Base-by-base conservation (phyloP, 306 rosid genomes). In the Acacia acuminata region DNA sequence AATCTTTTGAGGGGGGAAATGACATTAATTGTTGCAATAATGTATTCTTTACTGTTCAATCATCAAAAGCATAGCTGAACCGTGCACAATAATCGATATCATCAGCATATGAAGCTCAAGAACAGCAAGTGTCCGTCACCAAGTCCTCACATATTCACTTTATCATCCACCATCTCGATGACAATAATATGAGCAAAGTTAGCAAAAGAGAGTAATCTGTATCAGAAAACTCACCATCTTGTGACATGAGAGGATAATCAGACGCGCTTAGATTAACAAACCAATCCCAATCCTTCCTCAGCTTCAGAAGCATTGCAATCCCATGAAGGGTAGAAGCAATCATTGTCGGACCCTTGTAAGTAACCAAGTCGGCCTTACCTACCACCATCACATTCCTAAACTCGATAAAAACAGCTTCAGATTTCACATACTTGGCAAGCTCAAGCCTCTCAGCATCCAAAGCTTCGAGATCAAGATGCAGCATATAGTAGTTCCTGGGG, bases 401-500 rank as follows among this genome's bases (percentile, higher is more conserved):
- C 75, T 80, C 84, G 44, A 79, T 78, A 30, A 90, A 60, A 10
- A 78, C 87, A 12, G 3, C 51, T 84, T 90, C 95, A 2, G 90
- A 90, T 65, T 88, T 90, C 56, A 89, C 92, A 38, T 71, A 87
- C 81, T 92, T 90, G 14, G 96, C 98, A 7, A 96, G 84, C 50
- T 94, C 97, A 4, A 92, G 81, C 88, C 99, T 84, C 75, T 92
- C 99, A 1, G 65, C 87, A 32, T 91, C 96, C 13, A 94, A 88
- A 84, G 97, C 98, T 60, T 92, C 98, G 10, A 89, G 87, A 94
- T 96, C 99, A 43, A 96, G 94, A 82, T 93, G 99, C 50, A 96
- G 58, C 30, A 96, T 70, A 77, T 92, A 96, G 79, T 88, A 89
- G 81, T 96, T 96, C 82, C 96, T 85, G 7, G 96, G 97, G 79